phyloP scores from a whole-genome alignment of 257 asterid genomes.

The Dorcoceras hygrometricum region DNA sequence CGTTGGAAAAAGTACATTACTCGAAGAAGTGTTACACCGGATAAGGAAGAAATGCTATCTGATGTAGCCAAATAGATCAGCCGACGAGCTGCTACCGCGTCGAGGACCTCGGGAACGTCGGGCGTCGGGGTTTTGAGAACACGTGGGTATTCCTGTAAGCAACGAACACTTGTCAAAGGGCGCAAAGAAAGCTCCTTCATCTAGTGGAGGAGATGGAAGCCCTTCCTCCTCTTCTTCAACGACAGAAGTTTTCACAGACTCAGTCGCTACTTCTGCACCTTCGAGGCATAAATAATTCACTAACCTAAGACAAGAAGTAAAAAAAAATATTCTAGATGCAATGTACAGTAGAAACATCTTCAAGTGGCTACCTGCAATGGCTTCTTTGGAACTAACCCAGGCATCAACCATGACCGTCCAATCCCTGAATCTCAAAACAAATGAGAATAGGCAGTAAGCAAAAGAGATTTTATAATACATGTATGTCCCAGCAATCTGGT shows the following conservation, averaged over 20 bases:
- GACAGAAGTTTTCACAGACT: constrained; percentile 53
- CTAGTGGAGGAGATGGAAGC: constrained; percentile 85
- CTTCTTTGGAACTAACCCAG: constrained; percentile 50
- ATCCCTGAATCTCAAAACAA: constrained; percentile 40
- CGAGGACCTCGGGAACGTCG: no score
- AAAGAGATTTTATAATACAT: neutral
- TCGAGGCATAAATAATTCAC: constrained; percentile 4
- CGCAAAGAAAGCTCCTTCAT: constrained; percentile 61
- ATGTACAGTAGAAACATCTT: neutral
- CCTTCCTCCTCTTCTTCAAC: constrained; percentile 52
- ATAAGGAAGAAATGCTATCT: no score
- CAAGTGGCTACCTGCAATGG: constrained; percentile 47
- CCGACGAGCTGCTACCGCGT: no score
- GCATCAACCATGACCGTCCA: constrained; percentile 66
- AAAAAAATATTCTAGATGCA: neutral
- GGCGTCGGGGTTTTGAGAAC: no score
- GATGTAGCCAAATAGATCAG: no score
- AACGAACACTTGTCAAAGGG: constrained; percentile 59
- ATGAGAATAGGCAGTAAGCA: neutral
- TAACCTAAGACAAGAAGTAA: neutral
- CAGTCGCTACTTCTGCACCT: constrained; percentile 44
- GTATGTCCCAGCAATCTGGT: neutral
- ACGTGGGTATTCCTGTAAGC: no score
- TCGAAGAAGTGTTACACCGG: no score
- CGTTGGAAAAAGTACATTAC: no score